phyloP scores from a whole-genome alignment of 768 basidiomycete species.

The Russula dissimulans region DNA sequence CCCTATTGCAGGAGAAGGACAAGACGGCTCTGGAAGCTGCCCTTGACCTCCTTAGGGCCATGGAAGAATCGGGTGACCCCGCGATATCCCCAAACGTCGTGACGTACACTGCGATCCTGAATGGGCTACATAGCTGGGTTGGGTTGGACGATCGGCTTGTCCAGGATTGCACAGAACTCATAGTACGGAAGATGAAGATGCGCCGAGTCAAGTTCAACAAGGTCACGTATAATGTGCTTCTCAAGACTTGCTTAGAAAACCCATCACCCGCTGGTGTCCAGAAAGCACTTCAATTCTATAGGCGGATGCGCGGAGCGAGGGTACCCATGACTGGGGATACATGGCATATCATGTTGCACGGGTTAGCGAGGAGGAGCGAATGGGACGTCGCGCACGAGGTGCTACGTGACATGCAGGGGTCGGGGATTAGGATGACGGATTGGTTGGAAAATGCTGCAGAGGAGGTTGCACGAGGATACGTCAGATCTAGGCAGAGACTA shows the following conservation, averaged over 20 bases:
- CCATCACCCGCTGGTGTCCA: slow-evolving; percentile 40
- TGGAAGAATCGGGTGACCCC: slow-evolving; percentile 48
- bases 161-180: slow-evolving; percentile 38
- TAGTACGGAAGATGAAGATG: slow-evolving; percentile 51
- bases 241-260: slow-evolving; percentile 55
- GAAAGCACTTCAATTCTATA: slow-evolving; percentile 49
- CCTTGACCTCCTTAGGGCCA: slow-evolving; percentile 58
- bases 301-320: slow-evolving; percentile 45
- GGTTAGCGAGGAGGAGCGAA: slow-evolving; percentile 46
- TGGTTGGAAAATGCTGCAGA: slow-evolving; percentile 27
- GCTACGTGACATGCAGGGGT: slow-evolving; percentile 47
- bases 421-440: slow-evolving; percentile 43
- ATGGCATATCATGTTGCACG: slow-evolving; percentile 68
- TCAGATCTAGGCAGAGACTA: slow-evolving; percentile 3
- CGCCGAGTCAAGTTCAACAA: slow-evolving; percentile 47
- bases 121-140: slow-evolving; percentile 55
- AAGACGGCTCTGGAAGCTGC: slow-evolving; percentile 49
- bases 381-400: slow-evolving; percentile 55
- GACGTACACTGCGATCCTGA: slow-evolving; percentile 76
- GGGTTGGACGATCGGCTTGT: slow-evolving; percentile 39
- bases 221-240: slow-evolving; percentile 68
- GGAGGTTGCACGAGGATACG: slow-evolving; percentile 16
- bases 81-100: slow-evolving; percentile 56
- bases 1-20: slow-evolving; percentile 51
- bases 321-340: slow-evolving; percentile 50